Base-by-base conservation (phyloP, 2,329 filamentous ascomycete genomes). In the Nannizzia gypsea region DNA sequence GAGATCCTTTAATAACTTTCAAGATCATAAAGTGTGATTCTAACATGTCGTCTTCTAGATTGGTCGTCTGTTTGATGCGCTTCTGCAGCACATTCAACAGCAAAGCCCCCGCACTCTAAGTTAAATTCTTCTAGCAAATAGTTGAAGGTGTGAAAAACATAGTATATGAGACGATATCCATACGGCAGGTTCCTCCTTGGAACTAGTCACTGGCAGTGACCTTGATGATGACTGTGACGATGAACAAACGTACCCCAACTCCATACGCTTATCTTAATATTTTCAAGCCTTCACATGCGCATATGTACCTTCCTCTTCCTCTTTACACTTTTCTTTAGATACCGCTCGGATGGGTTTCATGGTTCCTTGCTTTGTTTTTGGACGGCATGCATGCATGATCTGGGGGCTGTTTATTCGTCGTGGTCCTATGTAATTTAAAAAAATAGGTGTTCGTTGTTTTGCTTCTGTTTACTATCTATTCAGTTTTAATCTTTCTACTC, bases 21-120 rank as follows among this genome's bases (percentile, higher is more conserved):
- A 17, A 24, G 6, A 3, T 34, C 24, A 40, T 20, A 46, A 15
- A 36, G 6, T n/a, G 31, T 46, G 6, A 34, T 57, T 6, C 59
- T 63, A 63, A 63, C 22, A 6, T 36, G 20, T 48, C 36, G 22
- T 2, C 58, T 11, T 58, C 13, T 57, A 76, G 74, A 76, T 76
- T 64, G 73, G 72, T 60, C 73, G 74, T 63, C 72, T 76, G 11
- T 76, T 76, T 57, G 73, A 76, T 66, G 73, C 74, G 52, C 72
- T 76, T 61, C 70, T 76, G 59, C 73, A 74, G 62, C 74, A 76
- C 60, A 76, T 76, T 59, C 74, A 76, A 62, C 74, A 76, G 61
- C 74, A 76, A 66, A 80, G 78, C 69, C 78, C 78, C 55, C 69
- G 74, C 59, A 69, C 59, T 20, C 20, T 60, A 24, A 59, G 59